Evolutionary conservation across 331 rosid genomes (phyloP), one percentile per base, ranked within the genome.

Genomic region (Malus hybrid): DNA sequence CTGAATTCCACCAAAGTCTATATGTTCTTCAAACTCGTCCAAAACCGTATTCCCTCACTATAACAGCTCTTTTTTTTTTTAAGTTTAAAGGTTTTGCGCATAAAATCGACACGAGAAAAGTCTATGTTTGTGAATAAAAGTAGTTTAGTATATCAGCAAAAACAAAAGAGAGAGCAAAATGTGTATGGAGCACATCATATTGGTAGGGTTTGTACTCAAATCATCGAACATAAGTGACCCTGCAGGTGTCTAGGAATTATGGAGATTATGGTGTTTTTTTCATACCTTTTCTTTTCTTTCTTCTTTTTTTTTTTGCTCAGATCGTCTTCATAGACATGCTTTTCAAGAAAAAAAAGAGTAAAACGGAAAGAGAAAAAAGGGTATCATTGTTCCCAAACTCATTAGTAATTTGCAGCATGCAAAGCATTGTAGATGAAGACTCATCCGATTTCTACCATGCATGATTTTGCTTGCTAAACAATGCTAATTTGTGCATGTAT

Each of bases 141-240:
- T 50, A 50, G 20, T 52, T 6, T 52, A 52, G 20, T 14, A 50
- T 50, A 63, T 28, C 22, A 29, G 9, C 0, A 30, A 63, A 29
- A 7, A 15, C 16, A 14, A 62, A 62, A 1, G 39, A 14, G 36
- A 15, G 16, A 30, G 7, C 8, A 8, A 5, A 33, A 10, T 67
- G 2, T 62, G 24, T 18, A 29, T 44, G 61, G 11, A 58, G 68
- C 13, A 42, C 68, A 73, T 73, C 60, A 73, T 73, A 61, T 13
- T 73, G 62, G 77, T 75, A 46, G 66, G 68, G 66, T 60, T 5
- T 28, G 81, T 53, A 63, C 52, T 50, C 30, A 72, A 60, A 14
- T 70, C 26, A 42, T 73, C 71, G 32, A 34, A 5, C 55, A 15
- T 39, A 39, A 28, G 29, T 3, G 29, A 28, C 72, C 73, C 52